Conservation (phyloP, 225 moss, liverwort and hornwort genomes). For the Anthoceros angustus region DNA sequence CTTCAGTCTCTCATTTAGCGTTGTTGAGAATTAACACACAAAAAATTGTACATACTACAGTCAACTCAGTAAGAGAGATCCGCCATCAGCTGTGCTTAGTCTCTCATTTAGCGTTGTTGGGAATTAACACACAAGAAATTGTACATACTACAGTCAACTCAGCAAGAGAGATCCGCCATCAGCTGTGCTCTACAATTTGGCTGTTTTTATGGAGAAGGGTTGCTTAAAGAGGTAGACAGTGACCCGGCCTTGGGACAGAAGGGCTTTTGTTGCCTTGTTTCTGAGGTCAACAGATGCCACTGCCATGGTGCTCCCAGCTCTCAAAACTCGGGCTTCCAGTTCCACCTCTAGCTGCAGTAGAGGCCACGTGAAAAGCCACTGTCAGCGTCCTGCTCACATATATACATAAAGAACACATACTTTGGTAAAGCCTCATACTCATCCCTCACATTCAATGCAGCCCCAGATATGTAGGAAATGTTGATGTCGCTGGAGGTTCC, state of each 20-base stretch:
- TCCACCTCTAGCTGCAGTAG: not conserved
- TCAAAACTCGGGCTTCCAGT: slow-evolving; percentile 1
- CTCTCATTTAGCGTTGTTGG: too few relatives aligned
- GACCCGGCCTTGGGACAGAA: not conserved
- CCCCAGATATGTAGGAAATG: slow-evolving; percentile 8
- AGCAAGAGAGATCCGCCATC: too few relatives aligned
- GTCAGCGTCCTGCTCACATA: not conserved
- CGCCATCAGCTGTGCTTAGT: too few relatives aligned
- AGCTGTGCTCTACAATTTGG: not conserved
- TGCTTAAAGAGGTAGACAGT: not conserved
- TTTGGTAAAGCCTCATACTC: too few relatives aligned
- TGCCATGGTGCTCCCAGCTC: not conserved
- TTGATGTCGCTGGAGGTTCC: not conserved
- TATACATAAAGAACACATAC: too few relatives aligned
- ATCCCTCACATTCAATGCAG: not conserved
- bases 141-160: too few relatives aligned
- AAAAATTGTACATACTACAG: too few relatives aligned
- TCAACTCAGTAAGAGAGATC: too few relatives aligned
- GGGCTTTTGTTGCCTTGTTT: not conserved
- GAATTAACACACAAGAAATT: too few relatives aligned
- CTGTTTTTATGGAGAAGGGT: not conserved
- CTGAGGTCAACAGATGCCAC: slow-evolving; percentile 4
- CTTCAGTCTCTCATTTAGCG: too few relatives aligned
- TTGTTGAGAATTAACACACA: too few relatives aligned
- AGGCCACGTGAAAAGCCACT: not conserved